Evolutionary conservation across 768 basidiomycete genomes (phyloP), one percentile per base, ranked within the genome.

Genomic region (Tubosaeta brunneosetosa): DNA sequence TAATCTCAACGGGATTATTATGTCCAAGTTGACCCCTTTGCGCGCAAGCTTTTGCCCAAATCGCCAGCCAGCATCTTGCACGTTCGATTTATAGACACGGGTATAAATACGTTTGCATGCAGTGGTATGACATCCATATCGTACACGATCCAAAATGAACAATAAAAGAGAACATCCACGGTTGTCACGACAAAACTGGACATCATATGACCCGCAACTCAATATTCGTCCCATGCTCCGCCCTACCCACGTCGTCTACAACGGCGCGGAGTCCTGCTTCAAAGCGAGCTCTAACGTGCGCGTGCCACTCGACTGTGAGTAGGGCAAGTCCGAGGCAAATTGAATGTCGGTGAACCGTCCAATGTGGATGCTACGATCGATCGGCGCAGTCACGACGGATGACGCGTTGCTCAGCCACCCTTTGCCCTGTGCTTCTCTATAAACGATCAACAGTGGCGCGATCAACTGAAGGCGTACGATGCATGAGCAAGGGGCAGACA

Each of bases 161-260:
- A 40, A 40, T 19, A 40, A 19, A 36, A 5, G n/a, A 13, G 36
- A 8, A 22, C 19, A 38, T 19, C 10, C 13, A 36, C 32, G 16
- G 3, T 4, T 9, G 17, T 38, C 37, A 11, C 10, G 6, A 17
- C 36, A 36, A 34, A 34, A 34, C 19, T 19, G 17, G 17, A 38
- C 17, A 22, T 40, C 12, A 40, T 22, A 42, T 26, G 14, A 42
- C 26, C 7, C 34, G 17, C 54, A 56, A 16, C 43, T 52, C 58
- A 7, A 61, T 57, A 22, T 22, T 22, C 27, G 50, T 52, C 52
- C 93, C 27, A 82, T 88, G 26, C 82, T 84, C 38, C 14, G n/a
- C 26, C 31, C 47, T 49, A 31, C 19, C 0, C 73, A 94, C 6
- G 82, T 88, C 64, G 72, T 94, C 6, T 88, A 97, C 69, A 87